Conservation (phyloP, 495 filamentous ascomycete genomes). For the Penicillium dipodomyicola region DNA sequence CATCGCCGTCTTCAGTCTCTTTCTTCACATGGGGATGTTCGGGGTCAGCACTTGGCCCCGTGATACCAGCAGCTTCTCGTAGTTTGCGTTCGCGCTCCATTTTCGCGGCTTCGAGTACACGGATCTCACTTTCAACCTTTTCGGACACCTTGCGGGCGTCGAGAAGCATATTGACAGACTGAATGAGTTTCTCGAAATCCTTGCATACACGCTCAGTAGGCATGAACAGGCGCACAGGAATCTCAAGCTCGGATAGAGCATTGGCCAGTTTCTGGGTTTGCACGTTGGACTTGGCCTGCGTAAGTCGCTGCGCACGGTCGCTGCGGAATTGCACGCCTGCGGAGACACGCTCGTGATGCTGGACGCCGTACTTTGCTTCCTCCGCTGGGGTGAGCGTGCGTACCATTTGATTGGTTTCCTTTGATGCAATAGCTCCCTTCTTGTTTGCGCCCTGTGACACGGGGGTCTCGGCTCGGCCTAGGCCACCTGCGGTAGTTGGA, state of each 20-base stretch:
- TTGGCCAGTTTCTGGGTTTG: constrained; percentile 78
- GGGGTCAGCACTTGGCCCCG: constrained; percentile 18
- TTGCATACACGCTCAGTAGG: constrained; percentile 77
- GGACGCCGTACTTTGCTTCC: constrained; percentile 76
- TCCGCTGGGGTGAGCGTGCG: constrained; percentile 70
- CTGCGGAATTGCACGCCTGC: constrained; percentile 74
- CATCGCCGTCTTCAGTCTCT: constrained; percentile 34
- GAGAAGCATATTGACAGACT: constrained; percentile 68
- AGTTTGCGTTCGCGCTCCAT: constrained; percentile 56
- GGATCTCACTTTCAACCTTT: constrained; percentile 82
- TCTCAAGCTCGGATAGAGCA: constrained; percentile 73
- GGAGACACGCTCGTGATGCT: constrained; percentile 80
- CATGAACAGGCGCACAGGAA: constrained; percentile 76
- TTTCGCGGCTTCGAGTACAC: constrained; percentile 62
- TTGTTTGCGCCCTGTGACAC: constrained; percentile 45
- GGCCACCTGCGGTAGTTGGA: constrained; percentile 41
- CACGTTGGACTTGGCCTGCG: constrained; percentile 76
- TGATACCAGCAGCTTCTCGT: constrained; percentile 19
- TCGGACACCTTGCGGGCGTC: constrained; percentile 81
- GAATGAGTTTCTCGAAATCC: constrained; percentile 77
- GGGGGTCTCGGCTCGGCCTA: constrained; percentile 42
- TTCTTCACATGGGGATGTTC: constrained; percentile 39
- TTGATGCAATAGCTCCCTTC: constrained; percentile 45
- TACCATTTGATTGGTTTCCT: constrained; percentile 50
- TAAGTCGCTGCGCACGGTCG: constrained; percentile 78